phyloP scores from a whole-genome alignment of 2,329 filamentous ascomycete genomes.

The Alternaria gansuensis region DNA sequence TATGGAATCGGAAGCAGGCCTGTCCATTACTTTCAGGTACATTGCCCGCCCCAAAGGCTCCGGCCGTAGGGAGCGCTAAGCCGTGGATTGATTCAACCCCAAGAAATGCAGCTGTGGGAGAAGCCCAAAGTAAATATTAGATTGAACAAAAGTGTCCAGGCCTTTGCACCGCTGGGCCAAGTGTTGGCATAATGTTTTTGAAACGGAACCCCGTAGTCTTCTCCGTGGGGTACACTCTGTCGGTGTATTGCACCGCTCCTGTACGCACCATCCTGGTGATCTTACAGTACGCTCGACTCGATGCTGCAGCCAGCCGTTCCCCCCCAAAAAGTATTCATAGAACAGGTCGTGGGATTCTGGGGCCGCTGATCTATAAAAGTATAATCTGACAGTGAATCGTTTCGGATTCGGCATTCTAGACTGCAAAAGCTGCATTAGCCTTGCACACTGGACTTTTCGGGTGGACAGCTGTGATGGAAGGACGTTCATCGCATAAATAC shows the following conservation, averaged over 20 bases:
- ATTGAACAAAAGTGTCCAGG: conserved; percentile 1
- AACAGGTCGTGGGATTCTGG: background rate
- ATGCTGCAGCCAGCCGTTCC: conserved; percentile 21
- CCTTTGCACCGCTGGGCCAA: conserved; percentile 23
- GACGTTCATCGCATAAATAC: background rate
- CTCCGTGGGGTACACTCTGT: conserved; percentile 22
- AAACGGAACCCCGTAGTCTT: conserved; percentile 28
- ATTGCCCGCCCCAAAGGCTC: conserved; percentile 11
- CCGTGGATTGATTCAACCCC: conserved; percentile 1
- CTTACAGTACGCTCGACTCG: background rate
- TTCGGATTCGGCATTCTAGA: background rate
- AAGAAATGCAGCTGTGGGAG: background rate
- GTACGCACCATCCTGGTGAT: background rate
- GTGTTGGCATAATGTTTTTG: conserved; percentile 27
- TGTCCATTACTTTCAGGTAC: conserved; percentile 34
- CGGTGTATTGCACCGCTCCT: conserved; percentile 8
- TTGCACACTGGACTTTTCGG: background rate
- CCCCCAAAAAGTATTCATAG: background rate
- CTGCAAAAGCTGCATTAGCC: background rate
- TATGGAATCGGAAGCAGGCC: conserved; percentile 24
- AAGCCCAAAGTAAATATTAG: background rate
- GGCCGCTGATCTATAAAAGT: background rate
- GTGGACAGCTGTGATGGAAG: background rate
- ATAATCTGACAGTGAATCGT: background rate
- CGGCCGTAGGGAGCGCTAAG: conserved; percentile 7